phyloP scores from a whole-genome alignment of 2,329 filamentous ascomycete species.

The Penicillium sp. region DNA sequence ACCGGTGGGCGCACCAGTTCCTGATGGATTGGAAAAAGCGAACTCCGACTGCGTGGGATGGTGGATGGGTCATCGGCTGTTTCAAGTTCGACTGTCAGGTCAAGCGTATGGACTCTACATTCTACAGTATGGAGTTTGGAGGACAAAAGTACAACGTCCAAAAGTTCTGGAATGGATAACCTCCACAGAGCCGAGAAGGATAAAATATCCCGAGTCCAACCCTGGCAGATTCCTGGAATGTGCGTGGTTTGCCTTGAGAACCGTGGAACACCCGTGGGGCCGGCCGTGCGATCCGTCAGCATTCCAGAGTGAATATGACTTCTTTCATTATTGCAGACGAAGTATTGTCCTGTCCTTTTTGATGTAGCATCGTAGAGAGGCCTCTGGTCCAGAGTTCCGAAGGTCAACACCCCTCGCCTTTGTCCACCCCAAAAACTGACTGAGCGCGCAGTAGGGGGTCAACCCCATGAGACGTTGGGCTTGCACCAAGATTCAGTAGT shows the following conservation, averaged over 20 bases:
- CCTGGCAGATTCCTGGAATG: not conserved
- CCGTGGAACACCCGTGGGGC: constrained; percentile 7
- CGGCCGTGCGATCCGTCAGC: not conserved
- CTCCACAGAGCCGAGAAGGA: not conserved
- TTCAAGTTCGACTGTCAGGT: not conserved
- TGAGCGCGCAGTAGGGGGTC: not conserved
- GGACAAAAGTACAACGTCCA: not conserved
- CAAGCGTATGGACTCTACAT: not conserved
- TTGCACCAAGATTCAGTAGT: not conserved
- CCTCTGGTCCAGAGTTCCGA: too few species aligned
- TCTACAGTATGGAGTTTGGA: not conserved
- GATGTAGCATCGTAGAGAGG: too few species aligned
- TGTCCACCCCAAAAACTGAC: too few species aligned
- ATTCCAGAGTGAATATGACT: not conserved
- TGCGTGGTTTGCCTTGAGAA: not conserved
- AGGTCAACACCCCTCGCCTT: too few species aligned
- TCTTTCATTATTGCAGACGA: too few species aligned
- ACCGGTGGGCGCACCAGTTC: not conserved
- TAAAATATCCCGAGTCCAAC: not conserved
- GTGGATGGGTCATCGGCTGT: not conserved
- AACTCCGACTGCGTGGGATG: not conserved
- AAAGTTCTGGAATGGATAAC: not conserved
- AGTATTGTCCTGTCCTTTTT: too few species aligned
- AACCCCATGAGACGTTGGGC: not conserved
- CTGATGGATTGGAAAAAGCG: not conserved